Evolutionary conservation across 495 filamentous ascomycete species (phyloP), one percentile per base, ranked within the genome.

Genomic region (Tetracladium setigerum): DNA sequence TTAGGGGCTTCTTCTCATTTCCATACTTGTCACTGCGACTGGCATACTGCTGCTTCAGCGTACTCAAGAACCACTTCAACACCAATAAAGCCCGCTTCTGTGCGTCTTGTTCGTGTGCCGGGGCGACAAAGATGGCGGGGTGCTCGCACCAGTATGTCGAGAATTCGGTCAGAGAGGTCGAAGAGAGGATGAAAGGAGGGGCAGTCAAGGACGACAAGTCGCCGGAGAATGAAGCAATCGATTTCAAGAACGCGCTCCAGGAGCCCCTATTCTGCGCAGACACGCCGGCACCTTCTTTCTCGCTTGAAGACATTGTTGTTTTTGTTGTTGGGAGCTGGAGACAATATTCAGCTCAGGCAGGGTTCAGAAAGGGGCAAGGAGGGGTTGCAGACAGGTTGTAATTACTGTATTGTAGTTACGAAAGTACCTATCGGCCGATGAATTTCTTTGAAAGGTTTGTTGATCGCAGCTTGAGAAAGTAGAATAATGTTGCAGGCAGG

Each of bases 121-220:
- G 89, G 4, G 94, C 91, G 27, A 88, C 82, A 59, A 98, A 92
- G 47, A 94, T 68, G 43, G 79, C 73, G 2, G 92, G 92, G 60
- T 97, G 91, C 64, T 97, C 92, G 35, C 84, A 83, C 92, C 94
- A 98, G 73, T 98, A 97, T 43, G 89, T 88, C 49, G 87, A 94
- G 73, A 94, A 98, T 62, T 98, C 94, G 50, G 85, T 87, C 38
- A 98, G 75, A 56, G 89, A 95, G 41, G 86, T 95, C 17, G 84
- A 82, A 38, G 87, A 94, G 31, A 97, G 83, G 64, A 98, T 98
- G 64, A 97, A 98, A 15, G 94, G 88, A 41, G 92, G 92, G 16
- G 94, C 92, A 33, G 92, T 97, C 67, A 97, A 71, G 46, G 89
- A 89, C 8, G 91, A 87, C 34, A 98, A 79, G 59, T 98, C 94